Conservation (phyloP, 257 asterid species). For the Verbascum thapsus region DNA sequence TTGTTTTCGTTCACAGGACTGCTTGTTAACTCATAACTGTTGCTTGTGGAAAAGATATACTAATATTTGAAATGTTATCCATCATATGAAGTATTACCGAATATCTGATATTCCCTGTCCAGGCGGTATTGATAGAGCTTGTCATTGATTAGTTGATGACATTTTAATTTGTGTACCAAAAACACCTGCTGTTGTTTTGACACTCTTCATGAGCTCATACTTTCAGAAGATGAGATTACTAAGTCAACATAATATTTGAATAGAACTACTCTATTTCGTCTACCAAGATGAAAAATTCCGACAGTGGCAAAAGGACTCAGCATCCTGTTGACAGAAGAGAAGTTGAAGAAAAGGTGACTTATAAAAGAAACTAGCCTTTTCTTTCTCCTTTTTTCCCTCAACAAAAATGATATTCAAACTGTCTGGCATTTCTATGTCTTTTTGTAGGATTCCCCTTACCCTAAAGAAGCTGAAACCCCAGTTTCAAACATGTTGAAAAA, state of each 20-base stretch:
- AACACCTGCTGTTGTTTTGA: slow-evolving; percentile 15
- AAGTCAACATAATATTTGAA: slow-evolving; percentile 25
- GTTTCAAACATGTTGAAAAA: slow-evolving; percentile 72
- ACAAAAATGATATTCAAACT: slow-evolving; percentile 19
- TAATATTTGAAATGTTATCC: not conserved
- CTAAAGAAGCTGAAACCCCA: slow-evolving; percentile 63
- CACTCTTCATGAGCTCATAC: slow-evolving; percentile 25
- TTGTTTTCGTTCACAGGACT: not conserved
- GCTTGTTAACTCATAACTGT: slow-evolving; percentile 15
- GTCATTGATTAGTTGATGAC: slow-evolving; percentile 5
- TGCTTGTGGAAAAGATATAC: not conserved
- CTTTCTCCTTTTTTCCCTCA: slow-evolving; percentile 13
- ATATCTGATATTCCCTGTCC: slow-evolving; percentile 8
- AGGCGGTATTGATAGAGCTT: slow-evolving; percentile 2
- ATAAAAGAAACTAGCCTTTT: slow-evolving; percentile 24
- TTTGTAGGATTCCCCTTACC: slow-evolving; percentile 59
- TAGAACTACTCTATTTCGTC: slow-evolving; percentile 65
- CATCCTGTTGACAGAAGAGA: slow-evolving; percentile 48
- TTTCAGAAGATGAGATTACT: slow-evolving; percentile 21
- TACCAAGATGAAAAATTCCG: slow-evolving; percentile 60
- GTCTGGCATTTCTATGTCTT: slow-evolving; percentile 24
- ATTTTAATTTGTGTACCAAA: slow-evolving; percentile 8
- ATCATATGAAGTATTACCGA: not conserved
- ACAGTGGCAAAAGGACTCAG: slow-evolving; percentile 44
- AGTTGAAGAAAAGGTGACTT: slow-evolving; percentile 61